Percentiles rank a stretch among this genome's conserved stretches.
Conservation (phyloP, 2,329 filamentous ascomycete species). For the Bipolaris zeicola region DNA sequence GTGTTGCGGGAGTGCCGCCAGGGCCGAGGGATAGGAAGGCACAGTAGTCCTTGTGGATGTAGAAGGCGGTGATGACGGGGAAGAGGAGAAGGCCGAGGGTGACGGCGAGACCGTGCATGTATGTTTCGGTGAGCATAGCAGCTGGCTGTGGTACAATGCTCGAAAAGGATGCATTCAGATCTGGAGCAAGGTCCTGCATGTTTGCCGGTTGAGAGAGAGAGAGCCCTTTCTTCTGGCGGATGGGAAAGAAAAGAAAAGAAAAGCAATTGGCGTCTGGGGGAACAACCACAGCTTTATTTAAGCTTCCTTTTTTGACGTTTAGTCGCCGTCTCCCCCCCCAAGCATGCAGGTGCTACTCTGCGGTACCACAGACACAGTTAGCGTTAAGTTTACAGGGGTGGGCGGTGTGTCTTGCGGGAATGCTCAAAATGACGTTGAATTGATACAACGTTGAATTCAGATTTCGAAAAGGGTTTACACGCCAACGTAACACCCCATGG, state of each 20-base stretch:
- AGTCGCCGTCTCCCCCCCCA: not conserved
- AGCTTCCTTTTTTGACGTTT: not conserved
- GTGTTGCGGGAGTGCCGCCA: constrained; percentile 77
- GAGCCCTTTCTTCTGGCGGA: not conserved
- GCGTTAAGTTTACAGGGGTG: not conserved
- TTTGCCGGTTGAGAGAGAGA: not conserved
- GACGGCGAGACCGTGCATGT: constrained; percentile 5
- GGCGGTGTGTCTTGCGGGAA: constrained; percentile 1
- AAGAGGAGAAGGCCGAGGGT: constrained; percentile 33
- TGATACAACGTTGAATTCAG: constrained; percentile 4
- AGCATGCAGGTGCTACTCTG: not conserved
- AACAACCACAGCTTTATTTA: not conserved
- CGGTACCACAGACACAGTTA: not conserved
- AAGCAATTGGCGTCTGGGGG: not conserved
- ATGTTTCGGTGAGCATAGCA: constrained; percentile 4
- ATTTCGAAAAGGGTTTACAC: not conserved
- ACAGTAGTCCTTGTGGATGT: constrained; percentile 71
- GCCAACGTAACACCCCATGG: not conserved
- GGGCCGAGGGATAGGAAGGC: constrained; percentile 79
- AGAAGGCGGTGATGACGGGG: constrained; percentile 35
- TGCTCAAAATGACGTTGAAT: constrained; percentile 11
- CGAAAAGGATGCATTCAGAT: not conserved
- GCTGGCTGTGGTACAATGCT: not conserved
- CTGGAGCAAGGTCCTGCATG: constrained; percentile 1
- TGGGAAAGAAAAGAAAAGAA: not conserved